Evolutionary conservation across 2,329 filamentous ascomycete species (phyloP).

Genomic region (Cercospora sesami): DNA sequence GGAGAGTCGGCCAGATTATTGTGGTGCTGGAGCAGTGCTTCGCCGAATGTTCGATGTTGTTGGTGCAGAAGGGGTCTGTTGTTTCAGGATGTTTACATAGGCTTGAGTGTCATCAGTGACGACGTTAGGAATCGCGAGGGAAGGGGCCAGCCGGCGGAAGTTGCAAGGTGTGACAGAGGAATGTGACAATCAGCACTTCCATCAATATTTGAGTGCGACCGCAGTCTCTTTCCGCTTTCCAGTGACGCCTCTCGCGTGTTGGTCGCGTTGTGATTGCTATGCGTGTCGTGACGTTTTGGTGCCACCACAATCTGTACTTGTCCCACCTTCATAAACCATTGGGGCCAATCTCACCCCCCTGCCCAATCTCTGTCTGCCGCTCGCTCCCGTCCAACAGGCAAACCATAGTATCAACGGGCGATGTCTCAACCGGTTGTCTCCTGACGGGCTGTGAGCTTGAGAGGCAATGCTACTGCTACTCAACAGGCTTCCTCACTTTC

Average conservation of each 20-base stretch:
- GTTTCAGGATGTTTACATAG: not conserved
- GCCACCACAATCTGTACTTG: not conserved
- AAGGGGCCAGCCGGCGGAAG: constrained; percentile 1
- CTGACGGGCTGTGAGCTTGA: not conserved
- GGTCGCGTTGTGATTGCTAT: not conserved
- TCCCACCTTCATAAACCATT: not conserved
- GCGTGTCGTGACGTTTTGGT: not conserved
- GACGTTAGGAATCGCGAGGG: not conserved
- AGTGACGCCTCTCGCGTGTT: not conserved
- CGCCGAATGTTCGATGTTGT: not conserved
- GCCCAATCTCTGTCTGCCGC: not conserved
- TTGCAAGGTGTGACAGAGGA: constrained; percentile 16
- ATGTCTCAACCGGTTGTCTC: not conserved
- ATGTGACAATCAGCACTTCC: constrained; percentile 10
- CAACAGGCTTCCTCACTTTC: not conserved
- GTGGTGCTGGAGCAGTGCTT: not conserved
- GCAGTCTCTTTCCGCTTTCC: not conserved
- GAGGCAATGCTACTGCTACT: not conserved
- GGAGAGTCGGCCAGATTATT: not conserved
- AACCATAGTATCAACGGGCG: not conserved
- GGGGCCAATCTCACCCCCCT: not conserved
- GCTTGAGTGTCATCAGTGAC: not conserved
- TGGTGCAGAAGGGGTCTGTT: not conserved
- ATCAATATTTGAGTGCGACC: not conserved
- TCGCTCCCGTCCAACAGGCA: not conserved